Conservation (phyloP, 75 land plant genomes). For the Sequoiadendron giganteum region DNA sequence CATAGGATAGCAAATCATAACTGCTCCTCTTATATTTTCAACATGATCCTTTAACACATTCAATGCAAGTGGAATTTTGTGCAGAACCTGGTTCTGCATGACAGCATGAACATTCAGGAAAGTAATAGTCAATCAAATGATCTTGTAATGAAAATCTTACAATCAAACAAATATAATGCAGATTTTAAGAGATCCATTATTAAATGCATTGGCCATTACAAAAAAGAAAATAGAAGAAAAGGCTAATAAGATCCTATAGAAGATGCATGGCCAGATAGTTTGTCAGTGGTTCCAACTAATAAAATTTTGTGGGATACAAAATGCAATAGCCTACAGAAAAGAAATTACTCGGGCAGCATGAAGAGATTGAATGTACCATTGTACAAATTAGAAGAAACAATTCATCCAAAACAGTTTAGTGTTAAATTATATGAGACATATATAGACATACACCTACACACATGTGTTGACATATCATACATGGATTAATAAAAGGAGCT, state of each 20-base stretch:
- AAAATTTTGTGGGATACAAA: background rate
- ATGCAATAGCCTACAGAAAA: background rate
- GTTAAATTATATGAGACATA: background rate
- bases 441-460: background rate
- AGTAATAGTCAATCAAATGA: background rate
- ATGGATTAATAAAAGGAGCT: background rate
- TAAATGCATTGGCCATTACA: background rate
- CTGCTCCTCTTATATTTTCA: constrained; percentile 37
- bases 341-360: background rate
- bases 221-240: background rate
- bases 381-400: background rate
- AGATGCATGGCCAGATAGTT: background rate
- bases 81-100: constrained; percentile 33
- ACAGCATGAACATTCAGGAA: background rate
- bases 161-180: background rate
- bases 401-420: background rate
- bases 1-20: constrained; percentile 49
- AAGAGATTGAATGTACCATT: background rate
- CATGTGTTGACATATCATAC: background rate
- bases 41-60: constrained; percentile 28
- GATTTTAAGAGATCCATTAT: background rate
- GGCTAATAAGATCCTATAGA: background rate
- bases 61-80: constrained; percentile 23
- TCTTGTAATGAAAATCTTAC: background rate
- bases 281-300: background rate